These are phyloP conservation scores for Rhizophagus sp. DNA, from an alignment of 192 early-diverging fungal species.

Conservation along the genomic window DNA sequence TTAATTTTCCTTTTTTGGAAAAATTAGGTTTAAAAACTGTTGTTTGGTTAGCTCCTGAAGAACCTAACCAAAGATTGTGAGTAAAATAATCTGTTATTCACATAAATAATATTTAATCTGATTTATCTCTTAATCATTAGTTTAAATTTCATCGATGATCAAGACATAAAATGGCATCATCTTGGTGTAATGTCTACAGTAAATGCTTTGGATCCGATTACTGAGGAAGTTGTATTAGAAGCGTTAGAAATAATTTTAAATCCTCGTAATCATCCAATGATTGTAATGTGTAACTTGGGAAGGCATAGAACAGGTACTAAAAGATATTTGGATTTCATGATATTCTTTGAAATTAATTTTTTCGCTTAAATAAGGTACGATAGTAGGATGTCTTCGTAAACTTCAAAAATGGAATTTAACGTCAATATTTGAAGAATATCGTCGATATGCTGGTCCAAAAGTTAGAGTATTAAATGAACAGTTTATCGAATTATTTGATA, in stretches of 20 bases:
- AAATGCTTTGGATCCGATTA: conserved; percentile 97
- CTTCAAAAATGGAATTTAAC: conserved; percentile 98
- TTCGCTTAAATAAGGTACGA: conserved; percentile 67
- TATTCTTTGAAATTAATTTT: background rate
- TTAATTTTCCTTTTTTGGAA: conserved; percentile 99
- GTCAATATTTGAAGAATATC: conserved; percentile 98
- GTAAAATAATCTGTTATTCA: conserved; percentile 4
- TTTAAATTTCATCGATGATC: conserved; percentile 97
- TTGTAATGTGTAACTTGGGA: conserved; percentile 98
- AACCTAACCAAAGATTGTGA: conserved; percentile 92
- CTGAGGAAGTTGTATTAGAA: conserved; percentile 94
- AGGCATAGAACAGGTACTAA: conserved; percentile 87
- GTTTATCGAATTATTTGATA: conserved; percentile 95
- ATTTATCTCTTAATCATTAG: conserved; percentile 33
- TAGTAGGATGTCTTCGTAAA: conserved; percentile 97
- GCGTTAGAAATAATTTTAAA: conserved; percentile 86
- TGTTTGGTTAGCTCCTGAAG: conserved; percentile 95
- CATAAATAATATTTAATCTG: background rate
- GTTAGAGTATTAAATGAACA: conserved; percentile 96
- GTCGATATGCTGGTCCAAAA: conserved; percentile 94
- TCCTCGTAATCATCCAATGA: conserved; percentile 89
- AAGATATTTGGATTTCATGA: background rate
- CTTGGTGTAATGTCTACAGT: conserved; percentile 80
- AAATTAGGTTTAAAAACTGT: conserved; percentile 93
- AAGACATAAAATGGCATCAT: conserved; percentile 93